phyloP scores from a whole-genome alignment of 106 monocot species.

The Vanilla planifolia region DNA sequence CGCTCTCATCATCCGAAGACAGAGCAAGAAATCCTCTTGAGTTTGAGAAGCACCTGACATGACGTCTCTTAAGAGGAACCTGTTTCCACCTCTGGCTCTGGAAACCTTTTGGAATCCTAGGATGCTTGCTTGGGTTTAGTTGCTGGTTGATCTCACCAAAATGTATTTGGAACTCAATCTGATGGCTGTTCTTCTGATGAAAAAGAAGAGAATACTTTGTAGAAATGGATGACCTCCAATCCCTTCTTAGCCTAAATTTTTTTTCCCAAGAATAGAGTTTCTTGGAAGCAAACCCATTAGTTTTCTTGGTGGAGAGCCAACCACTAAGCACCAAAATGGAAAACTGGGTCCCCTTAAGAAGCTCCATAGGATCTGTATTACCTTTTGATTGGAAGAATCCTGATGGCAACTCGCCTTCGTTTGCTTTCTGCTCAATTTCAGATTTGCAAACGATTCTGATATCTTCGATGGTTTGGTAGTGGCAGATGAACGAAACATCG shows the following conservation, averaged over 20 bases:
- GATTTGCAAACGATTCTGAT: slow-evolving; percentile 20
- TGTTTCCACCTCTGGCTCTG: slow-evolving; percentile 21
- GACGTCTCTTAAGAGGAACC: slow-evolving; percentile 3
- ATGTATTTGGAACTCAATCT: slow-evolving; percentile 47
- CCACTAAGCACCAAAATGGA: slow-evolving; percentile 46
- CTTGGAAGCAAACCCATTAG: slow-evolving; percentile 1
- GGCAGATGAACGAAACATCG: slow-evolving; percentile 25
- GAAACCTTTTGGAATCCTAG: not conserved
- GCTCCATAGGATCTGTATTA: not conserved
- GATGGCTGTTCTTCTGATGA: slow-evolving; percentile 42
- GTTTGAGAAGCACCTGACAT: slow-evolving; percentile 1
- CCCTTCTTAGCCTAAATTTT: slow-evolving; percentile 2
- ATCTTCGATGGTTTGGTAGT: slow-evolving; percentile 45
- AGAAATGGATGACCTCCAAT: slow-evolving; percentile 13
- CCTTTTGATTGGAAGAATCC: slow-evolving; percentile 7
- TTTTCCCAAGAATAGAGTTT: slow-evolving; percentile 1
- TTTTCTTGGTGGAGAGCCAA: slow-evolving; percentile 28
- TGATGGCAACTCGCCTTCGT: slow-evolving; percentile 9
- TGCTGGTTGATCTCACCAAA: slow-evolving; percentile 34
- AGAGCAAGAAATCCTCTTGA: slow-evolving; percentile 17
- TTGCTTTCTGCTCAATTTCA: slow-evolving; percentile 21
- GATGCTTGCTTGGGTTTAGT: not conserved
- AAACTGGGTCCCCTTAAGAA: slow-evolving; percentile 10
- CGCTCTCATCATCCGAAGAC: slow-evolving; percentile 9
- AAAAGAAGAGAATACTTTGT: slow-evolving; percentile 54